Evolutionary conservation across 495 filamentous ascomycete genomes (phyloP).

Genomic region (Neurospora sp.): DNA sequence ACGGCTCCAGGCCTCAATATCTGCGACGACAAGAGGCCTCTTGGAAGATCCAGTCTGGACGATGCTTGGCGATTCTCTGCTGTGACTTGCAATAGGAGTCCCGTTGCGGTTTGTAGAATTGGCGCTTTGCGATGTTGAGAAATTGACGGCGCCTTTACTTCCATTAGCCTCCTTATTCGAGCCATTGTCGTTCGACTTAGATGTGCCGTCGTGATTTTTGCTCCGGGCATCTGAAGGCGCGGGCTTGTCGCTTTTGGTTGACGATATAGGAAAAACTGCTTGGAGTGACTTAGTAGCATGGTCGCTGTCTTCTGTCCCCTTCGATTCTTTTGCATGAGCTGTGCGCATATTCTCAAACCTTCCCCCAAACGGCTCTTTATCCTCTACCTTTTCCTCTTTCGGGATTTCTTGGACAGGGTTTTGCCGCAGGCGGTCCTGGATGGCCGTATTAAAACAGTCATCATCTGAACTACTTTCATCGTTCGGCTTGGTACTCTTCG

Average conservation of each 20-base stretch:
- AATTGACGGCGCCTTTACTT: not conserved
- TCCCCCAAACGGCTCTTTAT: not conserved
- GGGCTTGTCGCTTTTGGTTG: not conserved
- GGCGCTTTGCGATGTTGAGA: not conserved
- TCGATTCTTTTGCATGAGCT: not conserved
- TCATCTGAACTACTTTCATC: not conserved
- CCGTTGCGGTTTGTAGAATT: not conserved
- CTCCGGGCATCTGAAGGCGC: not conserved
- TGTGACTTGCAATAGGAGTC: not conserved
- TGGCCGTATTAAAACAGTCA: not conserved
- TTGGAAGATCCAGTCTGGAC: not conserved
- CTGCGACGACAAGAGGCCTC: not conserved
- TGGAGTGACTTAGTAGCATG: not conserved
- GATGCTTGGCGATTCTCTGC: not conserved
- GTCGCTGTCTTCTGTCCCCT: not conserved
- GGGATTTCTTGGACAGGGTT: not conserved
- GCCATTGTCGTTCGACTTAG: not conserved
- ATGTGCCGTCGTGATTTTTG: not conserved
- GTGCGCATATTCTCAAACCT: not conserved
- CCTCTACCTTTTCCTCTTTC: not conserved
- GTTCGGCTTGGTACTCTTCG: not conserved
- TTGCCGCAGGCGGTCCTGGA: not conserved
- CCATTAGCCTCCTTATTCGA: not conserved
- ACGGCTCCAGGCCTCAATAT: not conserved
- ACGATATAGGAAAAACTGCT: not conserved